phyloP scores from a whole-genome alignment of 177 flowering plant species.

The Telopea speciosissima region DNA sequence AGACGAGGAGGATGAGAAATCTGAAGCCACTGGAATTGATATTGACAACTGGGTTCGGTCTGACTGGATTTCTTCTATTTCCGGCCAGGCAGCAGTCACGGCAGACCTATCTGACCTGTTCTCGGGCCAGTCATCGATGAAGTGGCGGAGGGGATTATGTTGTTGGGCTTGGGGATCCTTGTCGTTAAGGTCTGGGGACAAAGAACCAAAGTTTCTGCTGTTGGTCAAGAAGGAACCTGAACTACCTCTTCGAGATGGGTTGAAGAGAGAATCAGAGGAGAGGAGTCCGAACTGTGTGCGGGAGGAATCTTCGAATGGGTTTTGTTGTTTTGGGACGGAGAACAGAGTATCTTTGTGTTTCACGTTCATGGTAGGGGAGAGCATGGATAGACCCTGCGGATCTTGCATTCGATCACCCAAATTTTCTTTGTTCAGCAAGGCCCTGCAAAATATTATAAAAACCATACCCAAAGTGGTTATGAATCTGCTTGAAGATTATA shows the following conservation, averaged over 20 bases:
- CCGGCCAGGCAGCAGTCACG: constrained; percentile 37
- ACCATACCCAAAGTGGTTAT: not conserved
- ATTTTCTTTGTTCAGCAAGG: constrained; percentile 24
- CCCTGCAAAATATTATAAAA: constrained; percentile 23
- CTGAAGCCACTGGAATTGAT: constrained; percentile 55
- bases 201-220: constrained; percentile 24
- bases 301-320: constrained; percentile 36
- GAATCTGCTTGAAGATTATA: too few species aligned
- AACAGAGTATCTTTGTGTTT: constrained; percentile 28
- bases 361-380: constrained; percentile 21
- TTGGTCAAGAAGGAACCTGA: constrained; percentile 23
- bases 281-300: constrained; percentile 47
- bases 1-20: constrained; percentile 46
- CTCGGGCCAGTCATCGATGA: constrained; percentile 71
- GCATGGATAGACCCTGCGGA: constrained; percentile 27
- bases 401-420: constrained; percentile 21
- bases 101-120: constrained; percentile 31
- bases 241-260: constrained; percentile 27
- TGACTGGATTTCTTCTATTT: constrained; percentile 31
- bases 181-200: constrained; percentile 23
- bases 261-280: constrained; percentile 48
- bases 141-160: constrained; percentile 44
- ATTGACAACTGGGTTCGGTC: constrained; percentile 67
- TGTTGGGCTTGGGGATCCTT: constrained; percentile 30
- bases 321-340: constrained; percentile 31